These are phyloP conservation scores for Fragilaria crotonensis DNA, from an alignment of 108 stramenopile species.

Conservation along the genomic window DNA sequence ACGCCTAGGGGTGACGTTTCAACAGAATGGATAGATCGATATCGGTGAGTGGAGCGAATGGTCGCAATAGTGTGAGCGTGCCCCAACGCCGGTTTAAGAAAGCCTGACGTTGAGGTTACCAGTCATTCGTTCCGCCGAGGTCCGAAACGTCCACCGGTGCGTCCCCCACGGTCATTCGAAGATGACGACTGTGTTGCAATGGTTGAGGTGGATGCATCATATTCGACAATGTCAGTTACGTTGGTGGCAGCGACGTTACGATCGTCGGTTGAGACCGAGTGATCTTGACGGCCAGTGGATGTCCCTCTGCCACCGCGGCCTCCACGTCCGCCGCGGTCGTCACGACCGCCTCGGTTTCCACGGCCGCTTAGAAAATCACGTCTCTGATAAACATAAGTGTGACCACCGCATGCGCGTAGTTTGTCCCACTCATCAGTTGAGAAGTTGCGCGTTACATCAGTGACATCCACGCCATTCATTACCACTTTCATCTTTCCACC, in stretches of 20 bases:
- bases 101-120: neutral
- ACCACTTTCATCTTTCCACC: neutral
- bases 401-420: neutral
- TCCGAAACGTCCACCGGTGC: neutral
- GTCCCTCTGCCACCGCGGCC: neutral
- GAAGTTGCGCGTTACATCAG: neutral
- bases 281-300: neutral
- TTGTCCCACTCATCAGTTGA: neutral
- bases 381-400: neutral
- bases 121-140: neutral
- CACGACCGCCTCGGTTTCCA: neutral
- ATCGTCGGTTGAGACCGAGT: neutral
- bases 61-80: no score
- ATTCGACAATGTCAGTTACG: neutral
- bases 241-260: neutral
- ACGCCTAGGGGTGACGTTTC: no score
- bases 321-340: slow-evolving; percentile 1
- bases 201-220: neutral
- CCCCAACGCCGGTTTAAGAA: neutral
- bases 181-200: neutral
- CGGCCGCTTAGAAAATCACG: neutral
- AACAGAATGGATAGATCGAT: no score
- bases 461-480: neutral
- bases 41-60: no score
- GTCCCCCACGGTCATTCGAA: neutral